Base-by-base conservation (phyloP, 2,329 filamentous ascomycete genomes). In the Cladosporium cucumerinum region DNA sequence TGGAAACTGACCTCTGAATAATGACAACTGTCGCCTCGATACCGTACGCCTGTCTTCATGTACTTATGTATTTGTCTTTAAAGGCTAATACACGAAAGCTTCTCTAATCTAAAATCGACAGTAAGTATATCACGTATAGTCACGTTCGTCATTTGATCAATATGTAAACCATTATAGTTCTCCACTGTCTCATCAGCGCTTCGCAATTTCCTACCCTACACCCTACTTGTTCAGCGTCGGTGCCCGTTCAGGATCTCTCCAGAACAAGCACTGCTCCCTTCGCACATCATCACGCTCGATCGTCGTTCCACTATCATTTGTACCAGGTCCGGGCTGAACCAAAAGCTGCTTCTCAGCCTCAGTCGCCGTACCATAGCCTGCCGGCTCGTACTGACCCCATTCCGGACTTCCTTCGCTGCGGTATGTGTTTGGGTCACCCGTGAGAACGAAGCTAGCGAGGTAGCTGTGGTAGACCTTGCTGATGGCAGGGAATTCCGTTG, bases 361-460 rank as follows among this genome's bases (percentile, higher is more conserved):
- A 6, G 52, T 21, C 7, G 39, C 61, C n/a, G 26, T 3, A 3
- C 54, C 61, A 51, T 64, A 58, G 2, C 61, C 61, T 14, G 39
- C 36, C 25, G 60, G 60, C 32, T 54, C 23, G 26, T 62, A 64
- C 10, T 34, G 5, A 1, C 12, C 16, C 87, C 87, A 89, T 63
- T 76, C 75, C 2, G 85, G 84, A 43, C 79, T 79, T 0, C 80
- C 82, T 0, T 68, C 48, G 48, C 76, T 67, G 11, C 85, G 80
- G 63, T 81, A 76, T 14, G 70, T 79, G 72, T 93, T 93, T 0
- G 90, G 90, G 73, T 93, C 80, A 46, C 86, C 82, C 0, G 80
- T 81, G 26, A 84, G 78, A 66, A 93, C 86, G 72, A 93, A 93
- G 68, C 87, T 90, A 1, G 87, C 85, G 88, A 89, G 93, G 75